Conservation (phyloP, 352 stramenopile species). For the Globisporangium parvum region DNA sequence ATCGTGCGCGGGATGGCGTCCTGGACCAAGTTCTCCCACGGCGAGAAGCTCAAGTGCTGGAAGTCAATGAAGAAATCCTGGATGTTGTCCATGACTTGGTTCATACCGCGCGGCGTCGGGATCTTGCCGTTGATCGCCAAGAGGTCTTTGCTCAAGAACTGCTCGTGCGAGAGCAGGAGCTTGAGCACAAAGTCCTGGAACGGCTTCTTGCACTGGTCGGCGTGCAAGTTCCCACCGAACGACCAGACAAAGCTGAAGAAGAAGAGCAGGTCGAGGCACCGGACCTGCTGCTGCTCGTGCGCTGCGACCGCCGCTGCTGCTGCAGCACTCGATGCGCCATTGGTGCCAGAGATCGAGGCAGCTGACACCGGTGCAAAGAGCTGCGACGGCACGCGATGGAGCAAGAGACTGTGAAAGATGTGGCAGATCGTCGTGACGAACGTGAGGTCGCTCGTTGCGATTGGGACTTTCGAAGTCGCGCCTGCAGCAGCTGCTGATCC, state of each 20-base stretch:
- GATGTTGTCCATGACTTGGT: conserved; percentile 43
- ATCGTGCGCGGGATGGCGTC: conserved; percentile 12
- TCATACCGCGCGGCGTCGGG: conserved; percentile 27
- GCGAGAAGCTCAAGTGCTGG: conserved; percentile 49
- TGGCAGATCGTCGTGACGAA: conserved; percentile 50
- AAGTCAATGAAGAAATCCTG: conserved; percentile 73
- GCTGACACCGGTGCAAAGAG: conserved; percentile 23
- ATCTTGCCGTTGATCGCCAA: conserved; percentile 51
- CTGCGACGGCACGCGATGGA: conserved; percentile 27
- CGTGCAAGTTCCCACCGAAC: conserved; percentile 56
- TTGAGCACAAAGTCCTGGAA: conserved; percentile 56
- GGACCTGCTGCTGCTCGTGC: conserved; percentile 38
- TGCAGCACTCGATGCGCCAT: conserved; percentile 8
- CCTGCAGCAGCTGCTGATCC: neutral
- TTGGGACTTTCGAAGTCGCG: conserved; percentile 20
- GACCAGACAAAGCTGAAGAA: conserved; percentile 70
- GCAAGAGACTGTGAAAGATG: conserved; percentile 53
- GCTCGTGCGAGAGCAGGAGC: conserved; percentile 36
- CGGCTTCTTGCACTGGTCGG: conserved; percentile 22
- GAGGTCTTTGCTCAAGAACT: conserved; percentile 43
- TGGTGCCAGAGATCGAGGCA: conserved; percentile 1
- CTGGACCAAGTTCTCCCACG: conserved; percentile 31
- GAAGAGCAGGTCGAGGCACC: conserved; percentile 60
- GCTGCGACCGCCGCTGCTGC: conserved; percentile 17
- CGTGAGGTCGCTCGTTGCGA: conserved; percentile 39